Base-by-base conservation (phyloP, 116 monocot genomes). In the Phalaenopsis hybrid region DNA sequence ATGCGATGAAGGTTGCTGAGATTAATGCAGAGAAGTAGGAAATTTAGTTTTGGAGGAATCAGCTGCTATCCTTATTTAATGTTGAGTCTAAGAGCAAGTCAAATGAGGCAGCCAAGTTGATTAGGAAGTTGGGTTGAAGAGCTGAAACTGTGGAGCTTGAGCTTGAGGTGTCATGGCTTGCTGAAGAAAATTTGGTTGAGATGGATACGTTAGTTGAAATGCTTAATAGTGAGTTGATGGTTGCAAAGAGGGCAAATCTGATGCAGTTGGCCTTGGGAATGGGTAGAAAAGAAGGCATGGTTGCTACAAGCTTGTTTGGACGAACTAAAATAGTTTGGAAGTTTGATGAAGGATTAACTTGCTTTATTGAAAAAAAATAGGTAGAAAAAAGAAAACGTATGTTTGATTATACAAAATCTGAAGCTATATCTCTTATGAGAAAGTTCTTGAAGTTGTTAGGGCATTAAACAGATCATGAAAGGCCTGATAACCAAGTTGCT, bases 1-100 rank as follows among this genome's bases (percentile, higher is more conserved):
- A 88, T 81, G 91, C 89, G 21, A 90, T 86, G 87, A 86, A 88
- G 83, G 86, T 88, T 68, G 91, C 92, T 10, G 88, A 96, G 50
- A 83, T 83, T 50, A 91, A 96, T 79, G 89, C 92, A n/a, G 92
- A 92, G 77, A 92, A 91, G 82, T 84, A 85, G 51, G 91, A 84
- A 80, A 25, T 86, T 33, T 78, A 31, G 93, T 0, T 87, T 83
- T 18, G 82, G 52, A 6, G 94, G 92, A 63, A 23, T 92, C 33
- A 57, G 55, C 48, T 81, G 81, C 21, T 76, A 55, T 51, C 79
- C 8, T 82, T 88, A 78, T 82, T 93, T 10, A 85, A 95, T 78
- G 85, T 89, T 17, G 83, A 89, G 72, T 5, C 82, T 78, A 90
- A 91, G 81, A 81, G 67, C 15, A 87, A 85, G 52, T 76, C 77